These are phyloP conservation scores for Pterocarpus santalinus DNA, from an alignment of 306 rosid genomes.

Conservation along the genomic window DNA sequence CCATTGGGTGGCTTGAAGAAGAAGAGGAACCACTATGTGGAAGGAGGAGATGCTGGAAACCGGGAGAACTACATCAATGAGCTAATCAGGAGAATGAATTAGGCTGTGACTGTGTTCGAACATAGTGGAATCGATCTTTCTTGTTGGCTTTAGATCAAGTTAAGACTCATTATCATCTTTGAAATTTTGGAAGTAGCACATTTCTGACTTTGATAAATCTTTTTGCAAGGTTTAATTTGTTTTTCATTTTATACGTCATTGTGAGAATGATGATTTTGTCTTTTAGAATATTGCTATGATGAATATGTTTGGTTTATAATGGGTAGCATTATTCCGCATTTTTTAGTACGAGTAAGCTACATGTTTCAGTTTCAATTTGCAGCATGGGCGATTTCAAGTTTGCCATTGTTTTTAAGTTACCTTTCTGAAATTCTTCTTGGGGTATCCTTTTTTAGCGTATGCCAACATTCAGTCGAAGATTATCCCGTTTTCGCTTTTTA, in stretches of 20 bases:
- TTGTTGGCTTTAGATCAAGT: conserved; percentile 41
- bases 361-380: too few species aligned
- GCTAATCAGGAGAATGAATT: conserved; percentile 87
- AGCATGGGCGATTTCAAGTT: too few species aligned
- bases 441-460: too few species aligned
- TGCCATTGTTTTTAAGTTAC: too few species aligned
- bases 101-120: conserved; percentile 17
- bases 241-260: conserved; percentile 28
- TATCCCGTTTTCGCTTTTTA: too few species aligned
- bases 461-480: too few species aligned
- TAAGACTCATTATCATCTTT: conserved; percentile 22
- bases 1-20: conserved; percentile 92
- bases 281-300: background rate
- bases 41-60: conserved; percentile 96
- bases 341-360: background rate
- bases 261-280: conserved; percentile 42
- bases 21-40: conserved; percentile 95
- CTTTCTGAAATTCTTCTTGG: too few species aligned
- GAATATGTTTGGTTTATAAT: conserved; percentile 6
- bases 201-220: background rate
- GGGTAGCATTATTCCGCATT: background rate
- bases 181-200: conserved; percentile 47
- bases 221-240: conserved; percentile 43
- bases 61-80: conserved; percentile 89
- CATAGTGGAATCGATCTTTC: conserved; percentile 15